These are phyloP conservation scores for Fomitopsis pulvina DNA, from an alignment of 768 basidiomycete genomes.

Conservation along the genomic window DNA sequence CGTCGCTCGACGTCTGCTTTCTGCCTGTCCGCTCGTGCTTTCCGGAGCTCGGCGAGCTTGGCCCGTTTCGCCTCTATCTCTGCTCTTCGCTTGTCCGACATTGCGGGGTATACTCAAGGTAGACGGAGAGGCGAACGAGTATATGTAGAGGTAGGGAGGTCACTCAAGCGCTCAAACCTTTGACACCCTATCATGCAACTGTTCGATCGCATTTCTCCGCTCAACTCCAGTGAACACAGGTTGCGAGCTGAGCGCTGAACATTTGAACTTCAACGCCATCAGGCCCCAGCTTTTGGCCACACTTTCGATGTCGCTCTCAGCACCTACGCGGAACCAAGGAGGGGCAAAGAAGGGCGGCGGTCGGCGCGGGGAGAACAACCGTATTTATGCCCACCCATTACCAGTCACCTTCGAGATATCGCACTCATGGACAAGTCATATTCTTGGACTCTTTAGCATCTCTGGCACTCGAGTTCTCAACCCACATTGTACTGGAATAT, in stretches of 20 bases:
- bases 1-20: conserved; percentile 41
- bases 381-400: conserved; percentile 65
- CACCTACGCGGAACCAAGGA: conserved; percentile 22
- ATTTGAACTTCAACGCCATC: too few relatives aligned
- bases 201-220: too few relatives aligned
- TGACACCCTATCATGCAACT: too few relatives aligned
- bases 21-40: conserved; percentile 67
- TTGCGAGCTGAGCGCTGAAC: too few relatives aligned
- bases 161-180: too few relatives aligned
- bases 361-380: conserved; percentile 56
- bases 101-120: conserved; percentile 12
- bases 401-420: conserved; percentile 46
- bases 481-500: conserved; percentile 70
- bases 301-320: conserved; percentile 40
- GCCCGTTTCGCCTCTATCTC: conserved; percentile 90
- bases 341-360: conserved; percentile 41
- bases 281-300: too few relatives aligned
- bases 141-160: conserved; percentile 3
- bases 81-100: conserved; percentile 64
- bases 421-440: conserved; percentile 10
- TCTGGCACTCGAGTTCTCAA: conserved; percentile 55
- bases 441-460: conserved; percentile 43
- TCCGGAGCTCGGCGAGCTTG: conserved; percentile 79
- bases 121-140: not conserved
- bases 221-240: too few relatives aligned